Evolutionary conservation across 1,284 basidiomycete species (phyloP).

Genomic region (Microbotryum scabiosae): DNA sequence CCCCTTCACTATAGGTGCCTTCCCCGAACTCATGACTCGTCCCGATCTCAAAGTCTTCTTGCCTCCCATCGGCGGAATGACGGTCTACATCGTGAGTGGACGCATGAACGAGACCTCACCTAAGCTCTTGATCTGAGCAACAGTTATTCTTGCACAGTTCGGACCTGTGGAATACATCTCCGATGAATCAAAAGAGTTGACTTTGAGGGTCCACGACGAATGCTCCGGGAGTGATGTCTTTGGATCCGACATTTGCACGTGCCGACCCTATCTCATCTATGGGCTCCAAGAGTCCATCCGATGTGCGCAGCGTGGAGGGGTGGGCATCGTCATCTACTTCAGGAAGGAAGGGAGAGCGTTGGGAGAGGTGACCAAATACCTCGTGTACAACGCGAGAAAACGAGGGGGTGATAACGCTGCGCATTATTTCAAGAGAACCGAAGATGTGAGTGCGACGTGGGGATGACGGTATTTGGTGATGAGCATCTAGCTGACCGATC

Average conservation of each 20-base stretch:
- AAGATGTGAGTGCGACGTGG: constrained; percentile 47
- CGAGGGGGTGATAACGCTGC: constrained; percentile 84
- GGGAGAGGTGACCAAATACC: constrained; percentile 59
- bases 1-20: constrained; percentile 54
- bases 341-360: constrained; percentile 86
- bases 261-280: constrained; percentile 69
- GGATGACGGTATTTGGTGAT: constrained; percentile 28
- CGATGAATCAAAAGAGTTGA: constrained; percentile 75
- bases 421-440: constrained; percentile 89
- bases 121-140: constrained; percentile 7
- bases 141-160: constrained; percentile 47
- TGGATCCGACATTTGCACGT: constrained; percentile 89
- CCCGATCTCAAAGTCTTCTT: constrained; percentile 93
- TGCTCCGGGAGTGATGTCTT: constrained; percentile 52
- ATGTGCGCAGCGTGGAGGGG: constrained; percentile 75
- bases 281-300: constrained; percentile 91
- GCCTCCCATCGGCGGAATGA: constrained; percentile 84
- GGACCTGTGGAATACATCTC: constrained; percentile 69
- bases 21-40: constrained; percentile 88
- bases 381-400: constrained; percentile 88
- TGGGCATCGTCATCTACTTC: constrained; percentile 90
- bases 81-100: constrained; percentile 78
- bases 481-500: too few species aligned
- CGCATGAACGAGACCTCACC: constrained; percentile 34
- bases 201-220: constrained; percentile 87